Conservation (phyloP, 345 rosid genomes). For the Euphorbia pulcherrima region DNA sequence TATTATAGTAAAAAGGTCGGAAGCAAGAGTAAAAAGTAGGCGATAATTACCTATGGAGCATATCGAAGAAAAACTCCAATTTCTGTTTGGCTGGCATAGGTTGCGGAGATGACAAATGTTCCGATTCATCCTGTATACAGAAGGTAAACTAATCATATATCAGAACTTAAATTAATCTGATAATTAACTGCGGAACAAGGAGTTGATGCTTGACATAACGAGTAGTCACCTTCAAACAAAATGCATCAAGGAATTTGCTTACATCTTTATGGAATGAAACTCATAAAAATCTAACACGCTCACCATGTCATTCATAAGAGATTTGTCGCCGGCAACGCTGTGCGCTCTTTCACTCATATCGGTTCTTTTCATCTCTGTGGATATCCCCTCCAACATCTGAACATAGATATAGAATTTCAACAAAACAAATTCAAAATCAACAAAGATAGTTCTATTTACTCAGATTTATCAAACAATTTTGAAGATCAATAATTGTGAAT, state of each 20-base stretch:
- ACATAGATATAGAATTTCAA: too few species aligned
- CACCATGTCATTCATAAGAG: too few species aligned
- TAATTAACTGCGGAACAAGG: background rate
- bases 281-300: too few species aligned
- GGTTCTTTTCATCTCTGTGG: too few species aligned
- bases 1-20: background rate
- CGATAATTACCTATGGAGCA: constrained; percentile 27
- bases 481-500: too few species aligned
- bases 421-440: too few species aligned
- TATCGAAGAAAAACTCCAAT: constrained; percentile 24
- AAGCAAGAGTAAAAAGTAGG: background rate
- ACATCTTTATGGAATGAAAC: too few species aligned
- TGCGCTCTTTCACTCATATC: too few species aligned
- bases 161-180: background rate
- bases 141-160: constrained; percentile 8
- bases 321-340: too few species aligned
- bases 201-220: background rate
- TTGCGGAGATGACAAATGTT: constrained; percentile 16
- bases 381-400: too few species aligned
- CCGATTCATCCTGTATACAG: background rate
- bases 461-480: too few species aligned
- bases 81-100: constrained; percentile 16
- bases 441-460: too few species aligned
- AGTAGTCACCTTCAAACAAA: background rate
- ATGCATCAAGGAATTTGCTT: background rate